phyloP scores from a whole-genome alignment of 2,329 filamentous ascomycete species.

The Botryotinia globosa region DNA sequence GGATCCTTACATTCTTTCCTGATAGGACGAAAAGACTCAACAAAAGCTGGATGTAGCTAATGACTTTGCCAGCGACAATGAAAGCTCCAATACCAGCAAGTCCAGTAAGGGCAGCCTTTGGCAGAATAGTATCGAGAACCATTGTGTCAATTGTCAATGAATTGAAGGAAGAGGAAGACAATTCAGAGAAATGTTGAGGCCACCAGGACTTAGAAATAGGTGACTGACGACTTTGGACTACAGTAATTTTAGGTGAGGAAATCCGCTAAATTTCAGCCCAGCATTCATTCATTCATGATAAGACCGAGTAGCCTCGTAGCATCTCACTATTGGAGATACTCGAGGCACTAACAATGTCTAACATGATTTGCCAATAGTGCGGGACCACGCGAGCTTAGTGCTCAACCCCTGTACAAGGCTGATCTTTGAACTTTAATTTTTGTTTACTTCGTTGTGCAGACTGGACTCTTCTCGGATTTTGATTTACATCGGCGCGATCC shows the following conservation, averaged over 20 bases:
- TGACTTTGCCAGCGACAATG: constrained; percentile 53
- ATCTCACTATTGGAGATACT: background rate
- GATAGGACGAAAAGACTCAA: constrained; percentile 66
- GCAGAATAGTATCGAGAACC: constrained; percentile 27
- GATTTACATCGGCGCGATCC: background rate
- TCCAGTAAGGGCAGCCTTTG: constrained; percentile 24
- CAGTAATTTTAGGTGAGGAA: background rate
- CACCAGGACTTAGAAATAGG: background rate
- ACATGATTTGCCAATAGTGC: background rate
- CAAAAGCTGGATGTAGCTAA: constrained; percentile 60
- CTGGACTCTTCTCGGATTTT: background rate
- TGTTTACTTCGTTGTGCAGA: background rate
- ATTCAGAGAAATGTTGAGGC: background rate
- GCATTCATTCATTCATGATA: background rate
- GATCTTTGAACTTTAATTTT: background rate
- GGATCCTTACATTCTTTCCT: constrained; percentile 53
- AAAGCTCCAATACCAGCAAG: constrained; percentile 56
- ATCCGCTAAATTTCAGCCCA: background rate
- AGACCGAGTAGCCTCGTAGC: constrained; percentile 4
- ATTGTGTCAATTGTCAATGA: constrained; percentile 17
- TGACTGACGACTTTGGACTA: background rate
- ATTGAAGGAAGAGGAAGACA: background rate
- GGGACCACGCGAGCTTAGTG: background rate
- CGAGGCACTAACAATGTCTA: background rate
- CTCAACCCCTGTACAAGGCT: background rate